Evolutionary conservation across 2,329 filamentous ascomycete genomes (phyloP), one percentile per base, ranked within the genome.

Genomic region (Colletotrichum musicola): DNA sequence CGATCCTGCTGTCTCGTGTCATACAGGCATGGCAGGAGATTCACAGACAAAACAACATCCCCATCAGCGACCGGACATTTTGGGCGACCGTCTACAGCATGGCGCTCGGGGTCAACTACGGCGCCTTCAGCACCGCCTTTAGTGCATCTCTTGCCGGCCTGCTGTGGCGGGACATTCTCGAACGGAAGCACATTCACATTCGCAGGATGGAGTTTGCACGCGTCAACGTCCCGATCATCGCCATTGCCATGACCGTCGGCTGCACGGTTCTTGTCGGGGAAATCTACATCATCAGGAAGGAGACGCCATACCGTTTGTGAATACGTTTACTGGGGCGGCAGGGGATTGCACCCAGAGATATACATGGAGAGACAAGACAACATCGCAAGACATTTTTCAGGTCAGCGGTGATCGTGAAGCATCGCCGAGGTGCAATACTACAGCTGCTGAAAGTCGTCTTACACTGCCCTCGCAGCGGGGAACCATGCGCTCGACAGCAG

Each of bases 1-100:
- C 91, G 0, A 93, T 94, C 74, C 86, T 93, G 0, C 82, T 93
- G 1, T 92, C 87, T 9, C 89, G 91, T 3, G 86, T 93, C 6
- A 87, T 93, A 12, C 91, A 93, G 75, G 81, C 87, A 0, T 93
- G 92, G 92, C 81, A 87, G 70, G 73, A 80, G 1, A 92, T 93
- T 47, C 88, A 91, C 71, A 63, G 74, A 0, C 67, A 71, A 0
- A 85, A 82, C 46, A 78, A 78, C 0, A 78, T 76, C 1, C 77
- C 83, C 1, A 91, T 93, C 57, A 86, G 81, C 13, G 81, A 93
- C 50, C 85, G 91, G 4, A 91, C 86, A 0, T 93, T 93, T 75
- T 93, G 90, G 91, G 91, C 86, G 0, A 92, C 91, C 0, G 87
- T 93, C 0, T 93, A 93, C 77, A 88, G 86, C 76, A 92, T 93